Conservation (phyloP, 495 filamentous ascomycete genomes). For the Evansstolkia leycettana region DNA sequence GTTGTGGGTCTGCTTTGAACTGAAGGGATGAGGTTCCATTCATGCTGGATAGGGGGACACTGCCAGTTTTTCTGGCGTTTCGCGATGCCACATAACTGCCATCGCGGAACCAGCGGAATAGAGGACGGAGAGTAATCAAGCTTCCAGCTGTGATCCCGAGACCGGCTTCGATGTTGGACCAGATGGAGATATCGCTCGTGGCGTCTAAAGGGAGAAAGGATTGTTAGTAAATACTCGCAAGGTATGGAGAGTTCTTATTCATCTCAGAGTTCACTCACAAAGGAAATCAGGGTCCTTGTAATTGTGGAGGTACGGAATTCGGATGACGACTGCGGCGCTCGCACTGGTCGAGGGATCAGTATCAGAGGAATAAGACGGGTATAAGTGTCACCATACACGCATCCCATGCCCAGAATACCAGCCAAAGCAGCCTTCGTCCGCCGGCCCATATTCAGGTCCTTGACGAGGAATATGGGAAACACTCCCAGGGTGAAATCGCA, state of each 20-base stretch:
- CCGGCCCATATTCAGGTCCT: conserved; percentile 26
- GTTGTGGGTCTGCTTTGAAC: conserved; percentile 8
- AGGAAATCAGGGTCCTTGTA: conserved; percentile 20
- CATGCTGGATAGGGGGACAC: conserved; percentile 22
- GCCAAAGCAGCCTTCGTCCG: conserved; percentile 24
- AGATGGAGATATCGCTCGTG: conserved; percentile 31
- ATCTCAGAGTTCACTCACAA: conserved; percentile 12
- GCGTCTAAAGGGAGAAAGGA: conserved; percentile 15
- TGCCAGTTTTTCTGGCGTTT: conserved; percentile 16
- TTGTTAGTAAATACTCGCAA: conserved; percentile 6
- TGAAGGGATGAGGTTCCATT: conserved; percentile 11
- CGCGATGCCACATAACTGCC: conserved; percentile 15
- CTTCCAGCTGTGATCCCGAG: conserved; percentile 35
- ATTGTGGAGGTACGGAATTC: conserved; percentile 21
- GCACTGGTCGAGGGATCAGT: conserved; percentile 12
- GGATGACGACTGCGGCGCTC: conserved; percentile 26
- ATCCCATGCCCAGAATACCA: conserved; percentile 28
- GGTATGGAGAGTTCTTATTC: background rate
- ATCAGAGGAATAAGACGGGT: background rate
- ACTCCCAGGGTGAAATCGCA: conserved; percentile 30
- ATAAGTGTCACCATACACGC: conserved; percentile 17
- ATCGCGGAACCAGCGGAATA: conserved; percentile 34
- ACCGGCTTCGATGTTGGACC: conserved; percentile 34
- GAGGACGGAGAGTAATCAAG: conserved; percentile 33
- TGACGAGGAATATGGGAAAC: conserved; percentile 23